Percentiles rank a stretch among this genome's conserved stretches.
These are phyloP conservation scores for Ceratopteris richardii DNA, from an alignment of 75 land plant genomes.

Conservation along the genomic window DNA sequence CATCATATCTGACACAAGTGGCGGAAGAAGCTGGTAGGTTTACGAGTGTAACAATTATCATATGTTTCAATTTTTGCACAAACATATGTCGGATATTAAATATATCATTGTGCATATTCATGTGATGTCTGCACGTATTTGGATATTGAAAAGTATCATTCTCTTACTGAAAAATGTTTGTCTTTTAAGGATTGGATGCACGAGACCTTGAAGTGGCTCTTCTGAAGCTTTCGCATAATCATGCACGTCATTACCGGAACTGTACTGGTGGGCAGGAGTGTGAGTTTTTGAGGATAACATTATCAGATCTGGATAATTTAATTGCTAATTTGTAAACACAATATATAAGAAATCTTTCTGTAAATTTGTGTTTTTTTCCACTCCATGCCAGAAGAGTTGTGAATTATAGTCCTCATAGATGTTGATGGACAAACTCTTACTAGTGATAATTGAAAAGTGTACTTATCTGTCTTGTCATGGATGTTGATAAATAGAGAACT, in stretches of 20 bases:
- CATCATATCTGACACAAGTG: conserved; percentile 2
- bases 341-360: too few relatives aligned
- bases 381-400: too few relatives aligned
- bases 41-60: background rate
- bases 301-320: background rate
- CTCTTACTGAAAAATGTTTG: background rate
- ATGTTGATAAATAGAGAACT: too few relatives aligned
- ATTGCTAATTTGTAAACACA: too few relatives aligned
- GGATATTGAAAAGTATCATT: background rate
- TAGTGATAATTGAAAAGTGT: too few relatives aligned
- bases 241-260: conserved; percentile 21
- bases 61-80: background rate
- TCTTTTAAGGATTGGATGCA: conserved; percentile 8
- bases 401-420: too few relatives aligned
- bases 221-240: conserved; percentile 8
- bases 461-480: too few relatives aligned
- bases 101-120: background rate
- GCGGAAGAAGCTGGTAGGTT: conserved; percentile 17
- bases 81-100: background rate
- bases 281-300: conserved; percentile 4
- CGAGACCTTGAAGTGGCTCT: conserved; percentile 25
- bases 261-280: conserved; percentile 20
- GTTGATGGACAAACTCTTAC: too few relatives aligned
- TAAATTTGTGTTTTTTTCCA: too few relatives aligned
- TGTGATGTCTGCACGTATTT: background rate